Evolutionary conservation across 2,329 filamentous ascomycete species (phyloP).

Genomic region (Colletotrichum sublineola): DNA sequence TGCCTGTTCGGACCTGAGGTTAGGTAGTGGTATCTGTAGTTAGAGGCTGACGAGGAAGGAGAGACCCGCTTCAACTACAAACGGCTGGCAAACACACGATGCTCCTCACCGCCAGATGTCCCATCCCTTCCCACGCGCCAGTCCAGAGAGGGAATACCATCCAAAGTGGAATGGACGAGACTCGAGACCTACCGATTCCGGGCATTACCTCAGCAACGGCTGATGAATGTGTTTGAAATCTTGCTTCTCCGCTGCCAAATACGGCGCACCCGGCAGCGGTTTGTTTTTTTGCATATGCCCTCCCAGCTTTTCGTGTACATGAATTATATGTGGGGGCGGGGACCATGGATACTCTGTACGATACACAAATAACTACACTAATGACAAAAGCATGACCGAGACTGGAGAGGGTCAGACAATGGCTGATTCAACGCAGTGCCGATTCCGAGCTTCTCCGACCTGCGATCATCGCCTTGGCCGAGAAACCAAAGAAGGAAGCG

Average conservation of each 20-base stretch:
- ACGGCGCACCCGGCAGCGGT: conserved; percentile 2
- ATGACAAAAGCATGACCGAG: conserved; percentile 26
- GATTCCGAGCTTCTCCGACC: conserved; percentile 30
- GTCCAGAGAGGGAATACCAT: neutral
- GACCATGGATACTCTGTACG: too few relatives aligned
- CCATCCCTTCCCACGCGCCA: neutral
- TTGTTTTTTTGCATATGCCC: neutral
- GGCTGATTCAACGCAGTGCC: conserved; percentile 24
- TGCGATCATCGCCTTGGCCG: conserved; percentile 32
- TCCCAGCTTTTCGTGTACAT: conserved; percentile 2
- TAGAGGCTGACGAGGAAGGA: too few relatives aligned
- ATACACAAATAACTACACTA: neutral
- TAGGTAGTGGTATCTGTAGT: too few relatives aligned
- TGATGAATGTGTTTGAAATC: conserved; percentile 38
- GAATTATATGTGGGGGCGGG: too few relatives aligned
- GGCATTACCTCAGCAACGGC: conserved; percentile 41
- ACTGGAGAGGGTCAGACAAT: conserved; percentile 21
- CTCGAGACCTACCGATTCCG: conserved; percentile 6
- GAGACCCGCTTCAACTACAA: conserved; percentile 29
- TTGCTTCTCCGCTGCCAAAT: conserved; percentile 33
- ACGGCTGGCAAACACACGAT: conserved; percentile 35
- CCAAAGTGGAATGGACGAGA: neutral
- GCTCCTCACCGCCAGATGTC: conserved; percentile 38
- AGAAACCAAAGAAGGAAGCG: neutral
- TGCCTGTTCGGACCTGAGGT: too few relatives aligned